Evolutionary conservation across 352 stramenopile genomes (phyloP).

Genomic region (Globisporangium megalacanthum): DNA sequence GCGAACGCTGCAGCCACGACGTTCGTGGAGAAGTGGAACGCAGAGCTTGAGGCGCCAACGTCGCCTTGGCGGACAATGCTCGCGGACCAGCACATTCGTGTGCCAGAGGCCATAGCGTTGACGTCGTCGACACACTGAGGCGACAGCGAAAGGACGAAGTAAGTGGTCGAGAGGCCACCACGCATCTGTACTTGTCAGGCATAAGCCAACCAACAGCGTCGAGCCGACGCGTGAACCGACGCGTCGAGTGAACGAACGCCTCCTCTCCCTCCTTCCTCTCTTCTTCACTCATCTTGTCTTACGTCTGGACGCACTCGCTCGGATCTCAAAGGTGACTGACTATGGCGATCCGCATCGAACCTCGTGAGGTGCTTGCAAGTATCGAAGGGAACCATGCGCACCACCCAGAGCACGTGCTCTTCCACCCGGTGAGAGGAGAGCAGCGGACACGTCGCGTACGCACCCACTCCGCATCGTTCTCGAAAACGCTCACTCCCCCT

Average conservation of each 20-base stretch:
- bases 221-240: background rate
- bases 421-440: conserved; percentile 8
- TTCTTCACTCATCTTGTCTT: too few relatives aligned
- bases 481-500: background rate
- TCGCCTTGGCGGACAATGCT: conserved; percentile 12
- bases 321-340: background rate
- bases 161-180: background rate
- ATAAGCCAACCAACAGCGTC: background rate
- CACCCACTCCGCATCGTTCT: background rate
- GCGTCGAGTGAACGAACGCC: background rate
- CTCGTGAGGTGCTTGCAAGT: background rate
- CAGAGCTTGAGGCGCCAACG: conserved; percentile 3
- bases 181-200: background rate
- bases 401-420: conserved; percentile 16
- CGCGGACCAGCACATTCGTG: conserved; percentile 10
- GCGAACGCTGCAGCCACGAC: background rate
- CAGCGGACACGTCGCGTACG: background rate
- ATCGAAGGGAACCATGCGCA: conserved; percentile 8
- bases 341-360: conserved; percentile 6
- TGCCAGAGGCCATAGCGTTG: conserved; percentile 9
- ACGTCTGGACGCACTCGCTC: too few relatives aligned
- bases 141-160: background rate
- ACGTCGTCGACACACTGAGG: background rate
- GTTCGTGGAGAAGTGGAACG: conserved; percentile 12
- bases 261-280: too few relatives aligned